Evolutionary conservation across 345 rosid genomes (phyloP), one percentile per base, ranked within the genome.

Genomic region (Kernera saxatilis): DNA sequence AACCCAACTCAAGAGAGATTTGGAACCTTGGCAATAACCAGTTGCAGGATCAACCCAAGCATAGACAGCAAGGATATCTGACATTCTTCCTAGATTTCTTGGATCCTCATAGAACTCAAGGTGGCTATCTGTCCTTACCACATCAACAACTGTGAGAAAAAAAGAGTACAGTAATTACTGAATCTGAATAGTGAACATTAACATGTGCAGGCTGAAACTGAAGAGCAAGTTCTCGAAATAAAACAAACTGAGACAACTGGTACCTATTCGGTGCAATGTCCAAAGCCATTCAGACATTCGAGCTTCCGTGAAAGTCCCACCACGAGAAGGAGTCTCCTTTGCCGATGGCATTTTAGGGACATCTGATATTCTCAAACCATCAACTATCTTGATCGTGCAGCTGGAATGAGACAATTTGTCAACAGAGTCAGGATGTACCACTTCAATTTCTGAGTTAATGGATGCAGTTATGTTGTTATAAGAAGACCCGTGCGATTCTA

Each of bases 1-100:
- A 48, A 45, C 23, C 27, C 39, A 64, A 45, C 19, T 22, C 21
- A 48, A 49, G 46, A 65, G 9, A 49, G 33, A 30, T 63, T 18
- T 17, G 60, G 48, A 88, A 66, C 95, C 95, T 87, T 89, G 95
- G 69, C 95, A 89, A 77, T 89, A 89, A 74, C 95, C 95, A 45
- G 90, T 89, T 57, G 88, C 83, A 74, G 95, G 90, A 84, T 89
- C 92, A 69, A 85, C 85, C 95, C 92, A 89, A n/a, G 95, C 95
- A 76, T 89, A 89, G 56, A 89, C 90, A 50, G 92, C 88, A 69
- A 89, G 95, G 54, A 89, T 89, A 75, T 89, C 95, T 1, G 95
- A 84, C 92, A 89, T 89, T 78, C 95, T 81, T 26, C 90, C 95
- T 67, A 86, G 67, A 75, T 89, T 89, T 66, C 70, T 82, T 52